Evolutionary conservation across 2,329 filamentous ascomycete species (phyloP).

Genomic region (Penicillium oxalicum): DNA sequence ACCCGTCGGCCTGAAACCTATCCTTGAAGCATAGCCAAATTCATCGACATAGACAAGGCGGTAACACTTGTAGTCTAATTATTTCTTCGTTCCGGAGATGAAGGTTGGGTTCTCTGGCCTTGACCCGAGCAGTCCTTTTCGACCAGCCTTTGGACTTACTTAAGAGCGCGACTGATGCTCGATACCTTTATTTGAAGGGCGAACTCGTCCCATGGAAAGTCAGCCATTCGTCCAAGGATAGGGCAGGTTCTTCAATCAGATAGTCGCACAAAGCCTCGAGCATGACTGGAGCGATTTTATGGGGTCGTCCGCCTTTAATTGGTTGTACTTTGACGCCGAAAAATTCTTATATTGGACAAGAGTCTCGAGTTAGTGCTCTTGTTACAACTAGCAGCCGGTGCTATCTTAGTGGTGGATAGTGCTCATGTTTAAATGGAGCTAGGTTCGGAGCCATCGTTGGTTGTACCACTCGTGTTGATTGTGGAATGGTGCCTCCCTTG

Average conservation of each 20-base stretch:
- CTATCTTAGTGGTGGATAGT: slow-evolving; percentile 6
- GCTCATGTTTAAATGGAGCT: slow-evolving; percentile 5
- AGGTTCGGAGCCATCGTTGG: slow-evolving; percentile 7
- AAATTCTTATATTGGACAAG: slow-evolving; percentile 4
- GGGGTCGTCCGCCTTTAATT: not conserved
- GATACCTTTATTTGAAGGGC: slow-evolving; percentile 1
- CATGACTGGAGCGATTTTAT: slow-evolving; percentile 4
- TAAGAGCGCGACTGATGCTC: slow-evolving; percentile 5
- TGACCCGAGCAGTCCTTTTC: not conserved
- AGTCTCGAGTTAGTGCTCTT: not conserved
- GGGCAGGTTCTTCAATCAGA: slow-evolving; percentile 5
- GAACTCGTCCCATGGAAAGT: slow-evolving; percentile 10
- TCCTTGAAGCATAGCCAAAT: not conserved
- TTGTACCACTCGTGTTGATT: slow-evolving; percentile 1
- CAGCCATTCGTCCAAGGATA: slow-evolving; percentile 7
- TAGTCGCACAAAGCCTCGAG: slow-evolving; percentile 9
- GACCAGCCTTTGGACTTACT: slow-evolving; percentile 4
- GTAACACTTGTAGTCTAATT: not conserved
- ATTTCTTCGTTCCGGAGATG: slow-evolving; percentile 3
- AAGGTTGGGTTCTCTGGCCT: slow-evolving; percentile 1
- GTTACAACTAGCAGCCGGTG: slow-evolving; percentile 4
- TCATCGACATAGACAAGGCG: not conserved
- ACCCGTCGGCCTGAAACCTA: slow-evolving; percentile 1
- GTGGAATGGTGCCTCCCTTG: not conserved
- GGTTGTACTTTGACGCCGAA: slow-evolving; percentile 3